Conservation (phyloP, 1,284 basidiomycete species). For the Microbotryomycetes sp. region DNA sequence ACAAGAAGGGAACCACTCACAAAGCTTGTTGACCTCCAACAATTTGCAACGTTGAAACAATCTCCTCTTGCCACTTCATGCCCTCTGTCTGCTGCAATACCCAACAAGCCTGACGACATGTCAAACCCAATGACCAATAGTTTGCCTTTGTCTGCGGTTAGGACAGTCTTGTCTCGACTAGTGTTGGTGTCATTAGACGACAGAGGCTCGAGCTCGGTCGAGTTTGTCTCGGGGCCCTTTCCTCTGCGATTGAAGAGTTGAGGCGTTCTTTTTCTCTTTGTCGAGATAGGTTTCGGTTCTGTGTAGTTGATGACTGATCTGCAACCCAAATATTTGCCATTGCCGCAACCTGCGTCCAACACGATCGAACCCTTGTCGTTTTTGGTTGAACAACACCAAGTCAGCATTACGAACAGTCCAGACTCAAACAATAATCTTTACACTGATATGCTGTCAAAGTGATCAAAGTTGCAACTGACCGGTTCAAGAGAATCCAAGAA, state of each 20-base stretch:
- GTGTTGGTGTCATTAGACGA: neutral
- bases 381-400: no score
- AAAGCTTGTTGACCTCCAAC: constrained; percentile 63
- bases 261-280: constrained; percentile 12
- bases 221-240: constrained; percentile 5
- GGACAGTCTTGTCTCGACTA: neutral
- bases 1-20: constrained; percentile 49
- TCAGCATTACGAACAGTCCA: no score
- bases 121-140: constrained; percentile 76
- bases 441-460: neutral
- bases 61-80: constrained; percentile 71
- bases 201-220: neutral
- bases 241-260: neutral
- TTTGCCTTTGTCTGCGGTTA: constrained; percentile 46
- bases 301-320: constrained; percentile 32
- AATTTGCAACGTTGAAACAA: constrained; percentile 58
- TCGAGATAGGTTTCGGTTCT: neutral
- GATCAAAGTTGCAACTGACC: neutral
- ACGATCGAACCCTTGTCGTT: constrained; percentile 65
- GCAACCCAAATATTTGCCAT: constrained; percentile 80
- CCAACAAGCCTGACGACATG: constrained; percentile 55
- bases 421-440: neutral
- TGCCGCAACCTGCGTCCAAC: constrained; percentile 91
- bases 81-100: constrained; percentile 61
- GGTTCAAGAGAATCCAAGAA: constrained; percentile 70